Percentiles rank a stretch among this genome's conserved stretches.
Evolutionary conservation across 495 filamentous ascomycete genomes (phyloP).

Genomic region (Penicillium coprophilum): DNA sequence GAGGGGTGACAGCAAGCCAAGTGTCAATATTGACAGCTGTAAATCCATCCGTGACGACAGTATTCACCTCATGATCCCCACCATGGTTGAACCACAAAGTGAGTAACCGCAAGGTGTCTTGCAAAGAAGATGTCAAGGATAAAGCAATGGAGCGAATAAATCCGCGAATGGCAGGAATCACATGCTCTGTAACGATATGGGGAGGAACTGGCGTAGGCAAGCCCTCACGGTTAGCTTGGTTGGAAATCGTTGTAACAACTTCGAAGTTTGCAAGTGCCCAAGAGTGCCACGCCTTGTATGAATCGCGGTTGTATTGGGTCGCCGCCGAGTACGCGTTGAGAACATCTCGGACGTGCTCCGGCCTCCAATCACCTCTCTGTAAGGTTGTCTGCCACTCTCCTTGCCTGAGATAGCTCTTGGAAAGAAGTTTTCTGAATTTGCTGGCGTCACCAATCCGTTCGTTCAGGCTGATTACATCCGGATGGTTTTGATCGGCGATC

Average conservation of each 20-base stretch:
- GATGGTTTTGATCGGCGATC: slow-evolving; percentile 46
- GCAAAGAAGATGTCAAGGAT: slow-evolving; percentile 85
- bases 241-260: slow-evolving; percentile 78
- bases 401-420: slow-evolving; percentile 91
- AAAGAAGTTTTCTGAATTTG: slow-evolving; percentile 69
- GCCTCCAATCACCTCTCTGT: slow-evolving; percentile 82
- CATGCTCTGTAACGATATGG: slow-evolving; percentile 74
- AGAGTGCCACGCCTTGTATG: slow-evolving; percentile 99
- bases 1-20: slow-evolving; percentile 96
- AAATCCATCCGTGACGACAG: slow-evolving; percentile 84
- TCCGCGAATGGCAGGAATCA: slow-evolving; percentile 88
- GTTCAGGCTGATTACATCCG: slow-evolving; percentile 38
- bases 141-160: slow-evolving; percentile 96
- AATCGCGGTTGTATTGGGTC: slow-evolving; percentile 85
- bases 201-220: slow-evolving; percentile 51
- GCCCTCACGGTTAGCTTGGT: slow-evolving; percentile 57
- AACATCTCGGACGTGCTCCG: slow-evolving; percentile 66
- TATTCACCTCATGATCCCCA: slow-evolving; percentile 81
- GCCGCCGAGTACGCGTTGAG: slow-evolving; percentile 84
- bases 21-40: slow-evolving; percentile 90
- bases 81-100: slow-evolving; percentile 97
- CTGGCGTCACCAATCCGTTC: slow-evolving; percentile 44
- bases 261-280: slow-evolving; percentile 99
- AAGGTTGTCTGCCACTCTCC: slow-evolving; percentile 90
- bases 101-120: slow-evolving; percentile 89